Percentiles rank a stretch among this genome's conserved stretches.
phyloP scores from a whole-genome alignment of 257 asterid species.

The Eucommia ulmoides region DNA sequence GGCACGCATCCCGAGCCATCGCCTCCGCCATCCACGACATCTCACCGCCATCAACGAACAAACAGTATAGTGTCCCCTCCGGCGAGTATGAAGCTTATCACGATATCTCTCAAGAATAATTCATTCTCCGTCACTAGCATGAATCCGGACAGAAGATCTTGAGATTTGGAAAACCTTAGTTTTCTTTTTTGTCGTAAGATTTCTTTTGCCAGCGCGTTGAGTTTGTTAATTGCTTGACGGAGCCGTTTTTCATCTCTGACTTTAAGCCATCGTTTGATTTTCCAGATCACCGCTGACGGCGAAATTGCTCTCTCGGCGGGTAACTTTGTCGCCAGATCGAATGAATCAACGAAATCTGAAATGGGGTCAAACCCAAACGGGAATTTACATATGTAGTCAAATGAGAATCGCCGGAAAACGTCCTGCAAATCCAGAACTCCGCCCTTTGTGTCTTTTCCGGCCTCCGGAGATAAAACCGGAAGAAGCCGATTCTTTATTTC shows the following conservation, averaged over 20 bases:
- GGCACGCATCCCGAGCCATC: constrained; percentile 82
- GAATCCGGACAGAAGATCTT: constrained; percentile 42
- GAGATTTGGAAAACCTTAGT: constrained; percentile 13
- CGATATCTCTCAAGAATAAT: constrained; percentile 23
- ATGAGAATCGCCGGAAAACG: constrained; percentile 52
- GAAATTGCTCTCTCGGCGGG: constrained; percentile 63
- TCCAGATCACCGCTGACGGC: constrained; percentile 54
- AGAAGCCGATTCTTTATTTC: constrained; percentile 46
- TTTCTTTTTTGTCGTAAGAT: constrained; percentile 22
- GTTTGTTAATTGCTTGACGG: constrained; percentile 14
- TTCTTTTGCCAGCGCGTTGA: constrained; percentile 21
- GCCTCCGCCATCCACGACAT: constrained; percentile 44
- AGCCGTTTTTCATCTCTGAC: constrained; percentile 54
- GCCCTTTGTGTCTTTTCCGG: background rate
- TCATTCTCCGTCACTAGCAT: constrained; percentile 22
- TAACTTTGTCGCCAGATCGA: constrained; percentile 61
- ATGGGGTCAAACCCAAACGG: constrained; percentile 63
- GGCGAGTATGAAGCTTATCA: constrained; percentile 36
- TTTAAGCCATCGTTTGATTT: constrained; percentile 37
- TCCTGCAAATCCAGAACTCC: constrained; percentile 53
- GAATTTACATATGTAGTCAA: constrained; percentile 58
- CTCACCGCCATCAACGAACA: constrained; percentile 36
- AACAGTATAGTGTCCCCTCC: constrained; percentile 67
- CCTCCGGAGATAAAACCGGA: constrained; percentile 29
- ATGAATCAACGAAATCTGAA: constrained; percentile 40